Evolutionary conservation across 75 land plant genomes (phyloP), one percentile per base, ranked within the genome.

Genomic region (Gnetum montanum): DNA sequence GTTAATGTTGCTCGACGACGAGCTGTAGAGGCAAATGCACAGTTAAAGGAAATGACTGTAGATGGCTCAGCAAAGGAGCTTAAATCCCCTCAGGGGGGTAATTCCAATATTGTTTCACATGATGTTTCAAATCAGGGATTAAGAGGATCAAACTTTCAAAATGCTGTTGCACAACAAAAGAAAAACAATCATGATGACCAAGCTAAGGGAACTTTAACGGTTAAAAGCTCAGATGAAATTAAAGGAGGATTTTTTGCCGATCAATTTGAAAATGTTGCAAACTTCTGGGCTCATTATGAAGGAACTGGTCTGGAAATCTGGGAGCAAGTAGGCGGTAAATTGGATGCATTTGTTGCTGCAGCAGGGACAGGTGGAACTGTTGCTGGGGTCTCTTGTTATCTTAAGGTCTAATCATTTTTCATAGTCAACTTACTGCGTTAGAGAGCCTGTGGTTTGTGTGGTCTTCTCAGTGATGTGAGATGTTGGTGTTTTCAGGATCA

Each of bases 301-400:
- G 79, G 97, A 2, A 95, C 99, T 34, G 99, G 88, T 40, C 99
- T 96, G 59, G 99, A 95, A 65, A 95, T 95, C 34, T 95, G 91
- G 96, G 76, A 77, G 43, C 97, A 95, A 57, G 83, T 85, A 51
- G 60, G 66, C 59, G 99, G 97, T n/a, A 58, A 70, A 1, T 36
- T 95, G 37, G 67, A 95, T 76, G 99, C 99, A 6, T 95, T 95
- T 77, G 73, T 95, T 27, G 85, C 88, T 29, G 99, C 97, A 50
- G 95, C 96, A 33, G 99, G 99, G 18, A 95, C 99, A 46, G 99
- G 99, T 24, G 99, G 99, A 20, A 95, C 99, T 26, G 51, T 95
- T 60, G 92, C 96, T 66, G 99, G 99, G 20, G 65, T 90, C 52
- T 90, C 99, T 57, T 37, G 69, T 25, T 95, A 65, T 62, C 82